These are phyloP conservation scores for Pseudopithomyces maydicus DNA, from an alignment of 2,329 filamentous ascomycete species.

Conservation along the genomic window DNA sequence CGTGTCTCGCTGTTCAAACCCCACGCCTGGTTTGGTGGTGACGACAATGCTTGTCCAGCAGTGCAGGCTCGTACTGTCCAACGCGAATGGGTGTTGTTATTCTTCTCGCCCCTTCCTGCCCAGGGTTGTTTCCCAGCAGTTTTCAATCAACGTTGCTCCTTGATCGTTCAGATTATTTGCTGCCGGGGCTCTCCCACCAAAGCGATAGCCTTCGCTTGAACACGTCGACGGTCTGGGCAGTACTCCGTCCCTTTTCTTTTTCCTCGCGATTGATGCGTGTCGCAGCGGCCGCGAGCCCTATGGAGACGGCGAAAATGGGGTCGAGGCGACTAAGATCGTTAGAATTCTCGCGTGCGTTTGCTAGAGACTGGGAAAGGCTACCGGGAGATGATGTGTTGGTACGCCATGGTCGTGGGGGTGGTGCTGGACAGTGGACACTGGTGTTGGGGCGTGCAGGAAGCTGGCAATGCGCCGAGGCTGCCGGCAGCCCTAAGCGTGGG, in stretches of 20 bases:
- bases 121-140: not conserved
- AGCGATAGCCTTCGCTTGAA: constrained; percentile 46
- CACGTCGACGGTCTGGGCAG: constrained; percentile 45
- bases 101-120: too few species aligned
- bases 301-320: constrained; percentile 55
- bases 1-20: too few species aligned
- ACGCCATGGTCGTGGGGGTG: constrained; percentile 29
- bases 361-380: constrained; percentile 21
- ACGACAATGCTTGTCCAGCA: too few species aligned
- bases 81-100: too few species aligned
- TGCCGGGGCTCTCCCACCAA: constrained; percentile 29
- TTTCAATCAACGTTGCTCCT: not conserved
- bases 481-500: not conserved
- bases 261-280: constrained; percentile 53
- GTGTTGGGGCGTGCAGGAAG: not conserved
- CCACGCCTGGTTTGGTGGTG: too few species aligned
- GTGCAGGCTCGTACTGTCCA: too few species aligned
- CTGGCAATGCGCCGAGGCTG: not conserved
- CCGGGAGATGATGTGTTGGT: constrained; percentile 52
- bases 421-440: not conserved
- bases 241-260: constrained; percentile 51
- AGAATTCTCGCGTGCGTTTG: constrained; percentile 3
- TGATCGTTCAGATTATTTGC: not conserved
- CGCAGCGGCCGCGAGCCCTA: constrained; percentile 51
- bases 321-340: constrained; percentile 48